Conservation (phyloP, 2,329 filamentous ascomycete species). For the Colletotrichum lini region DNA sequence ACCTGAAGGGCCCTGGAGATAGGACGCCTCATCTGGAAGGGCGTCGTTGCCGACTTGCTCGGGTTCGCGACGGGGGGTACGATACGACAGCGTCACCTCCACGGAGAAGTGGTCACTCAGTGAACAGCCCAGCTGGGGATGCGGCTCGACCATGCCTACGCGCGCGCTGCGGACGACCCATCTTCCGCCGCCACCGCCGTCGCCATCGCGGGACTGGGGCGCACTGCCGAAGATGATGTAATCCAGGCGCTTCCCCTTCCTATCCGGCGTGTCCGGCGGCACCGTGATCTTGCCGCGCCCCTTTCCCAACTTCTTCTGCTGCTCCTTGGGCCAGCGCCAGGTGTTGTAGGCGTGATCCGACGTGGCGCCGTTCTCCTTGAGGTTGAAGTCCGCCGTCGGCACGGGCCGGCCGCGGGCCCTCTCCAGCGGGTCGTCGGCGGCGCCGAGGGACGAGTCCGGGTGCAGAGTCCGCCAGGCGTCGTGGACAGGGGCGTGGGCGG, state of each 20-base stretch:
- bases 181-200: constrained; percentile 43
- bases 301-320: constrained; percentile 77
- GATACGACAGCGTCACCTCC: constrained; percentile 78
- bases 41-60: constrained; percentile 32
- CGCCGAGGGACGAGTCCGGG: constrained; percentile 86
- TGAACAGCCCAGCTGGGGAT: constrained; percentile 86
- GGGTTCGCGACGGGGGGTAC: constrained; percentile 48
- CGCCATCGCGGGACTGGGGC: constrained; percentile 26
- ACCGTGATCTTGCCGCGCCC: constrained; percentile 74
- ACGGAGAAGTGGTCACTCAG: constrained; percentile 97
- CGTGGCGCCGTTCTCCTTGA: constrained; percentile 86
- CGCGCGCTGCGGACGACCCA: constrained; percentile 81
- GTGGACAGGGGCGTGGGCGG: constrained; percentile 80
- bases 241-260: constrained; percentile 87
- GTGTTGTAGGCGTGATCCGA: constrained; percentile 91
- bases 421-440: constrained; percentile 77
- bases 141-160: constrained; percentile 86
- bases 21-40: constrained; percentile 53
- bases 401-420: constrained; percentile 74
- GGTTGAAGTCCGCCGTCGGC: constrained; percentile 84
- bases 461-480: constrained; percentile 90
- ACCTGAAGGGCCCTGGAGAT: constrained; percentile 55
- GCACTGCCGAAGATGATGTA: constrained; percentile 86
- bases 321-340: constrained; percentile 87
- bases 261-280: constrained; percentile 77